A percentile compares a stretch with the other conserved stretches of the same genome.
Conservation (phyloP, 768 basidiomycete species). For the Mycena galopus region DNA sequence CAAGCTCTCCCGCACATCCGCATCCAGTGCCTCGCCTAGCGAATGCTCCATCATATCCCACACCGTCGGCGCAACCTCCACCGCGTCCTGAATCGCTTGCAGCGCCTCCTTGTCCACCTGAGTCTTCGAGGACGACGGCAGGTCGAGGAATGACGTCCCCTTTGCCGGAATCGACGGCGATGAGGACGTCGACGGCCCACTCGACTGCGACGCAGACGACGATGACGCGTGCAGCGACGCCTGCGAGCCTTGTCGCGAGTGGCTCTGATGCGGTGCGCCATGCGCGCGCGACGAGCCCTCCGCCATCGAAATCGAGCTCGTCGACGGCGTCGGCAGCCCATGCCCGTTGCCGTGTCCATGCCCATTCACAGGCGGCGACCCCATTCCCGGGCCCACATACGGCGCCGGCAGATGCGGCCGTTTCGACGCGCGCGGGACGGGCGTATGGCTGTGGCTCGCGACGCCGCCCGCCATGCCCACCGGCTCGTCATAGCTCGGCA, state of each 20-base stretch:
- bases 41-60: constrained; percentile 88
- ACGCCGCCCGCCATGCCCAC: constrained; percentile 54
- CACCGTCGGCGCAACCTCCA: constrained; percentile 83
- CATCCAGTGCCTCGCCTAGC: constrained; percentile 60
- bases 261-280: constrained; percentile 27
- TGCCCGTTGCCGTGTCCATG: not conserved
- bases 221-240: constrained; percentile 52
- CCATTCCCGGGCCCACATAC: constrained; percentile 29
- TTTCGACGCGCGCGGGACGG: constrained; percentile 65
- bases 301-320: constrained; percentile 14
- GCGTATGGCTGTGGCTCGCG: constrained; percentile 50
- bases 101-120: constrained; percentile 85
- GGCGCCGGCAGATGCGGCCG: constrained; percentile 61
- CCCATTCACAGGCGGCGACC: constrained; percentile 7
- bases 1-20: constrained; percentile 66
- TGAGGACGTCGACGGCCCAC: constrained; percentile 47
- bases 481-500: constrained; percentile 74
- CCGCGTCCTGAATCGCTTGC: constrained; percentile 81
- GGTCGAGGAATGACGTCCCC: constrained; percentile 54
- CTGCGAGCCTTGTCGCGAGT: constrained; percentile 58
- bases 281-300: constrained; percentile 34
- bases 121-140: constrained; percentile 67
- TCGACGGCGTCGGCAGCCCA: constrained; percentile 1
- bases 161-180: constrained; percentile 56
- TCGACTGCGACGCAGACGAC: constrained; percentile 55